These are phyloP conservation scores for Ustilago shanxiensis DNA, from an alignment of 1,284 basidiomycete genomes.

Conservation along the genomic window DNA sequence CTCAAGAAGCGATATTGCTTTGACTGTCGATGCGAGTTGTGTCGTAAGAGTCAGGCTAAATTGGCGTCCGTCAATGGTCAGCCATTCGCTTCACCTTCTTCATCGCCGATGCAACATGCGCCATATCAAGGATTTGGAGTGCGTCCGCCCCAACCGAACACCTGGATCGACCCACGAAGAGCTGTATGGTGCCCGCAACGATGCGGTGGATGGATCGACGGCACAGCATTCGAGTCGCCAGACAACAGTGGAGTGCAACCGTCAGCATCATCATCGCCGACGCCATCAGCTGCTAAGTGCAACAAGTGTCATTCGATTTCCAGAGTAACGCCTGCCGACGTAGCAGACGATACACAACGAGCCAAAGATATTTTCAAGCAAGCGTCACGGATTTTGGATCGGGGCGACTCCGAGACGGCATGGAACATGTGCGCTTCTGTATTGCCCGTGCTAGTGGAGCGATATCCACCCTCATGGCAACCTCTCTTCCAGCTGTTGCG, in stretches of 20 bases:
- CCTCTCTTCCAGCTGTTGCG: slow-evolving; percentile 82
- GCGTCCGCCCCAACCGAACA: slow-evolving; percentile 15
- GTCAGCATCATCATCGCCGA: background rate
- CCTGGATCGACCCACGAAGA: slow-evolving; percentile 77
- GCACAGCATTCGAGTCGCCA: slow-evolving; percentile 71
- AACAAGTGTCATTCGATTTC: slow-evolving; percentile 74
- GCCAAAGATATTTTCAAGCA: slow-evolving; percentile 80
- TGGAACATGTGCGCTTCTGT: slow-evolving; percentile 77
- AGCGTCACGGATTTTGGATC: slow-evolving; percentile 74
- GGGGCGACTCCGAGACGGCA: slow-evolving; percentile 71
- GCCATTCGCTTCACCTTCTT: slow-evolving; percentile 31
- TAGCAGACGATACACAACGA: slow-evolving; percentile 76
- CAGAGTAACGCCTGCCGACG: slow-evolving; percentile 72
- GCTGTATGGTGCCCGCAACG: slow-evolving; percentile 74
- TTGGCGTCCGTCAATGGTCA: slow-evolving; percentile 16
- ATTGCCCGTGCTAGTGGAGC: slow-evolving; percentile 75
- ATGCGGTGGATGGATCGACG: slow-evolving; percentile 61
- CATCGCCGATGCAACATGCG: slow-evolving; percentile 22
- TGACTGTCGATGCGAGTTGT: slow-evolving; percentile 77
- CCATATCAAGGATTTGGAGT: slow-evolving; percentile 23
- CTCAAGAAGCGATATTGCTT: slow-evolving; percentile 84
- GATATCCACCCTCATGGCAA: slow-evolving; percentile 72
- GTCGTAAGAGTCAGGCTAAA: slow-evolving; percentile 71
- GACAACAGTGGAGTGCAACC: background rate
- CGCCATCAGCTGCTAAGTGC: slow-evolving; percentile 24